Evolutionary conservation across 306 rosid genomes (phyloP), one percentile per base, ranked within the genome.

Genomic region (Morella rubra): DNA sequence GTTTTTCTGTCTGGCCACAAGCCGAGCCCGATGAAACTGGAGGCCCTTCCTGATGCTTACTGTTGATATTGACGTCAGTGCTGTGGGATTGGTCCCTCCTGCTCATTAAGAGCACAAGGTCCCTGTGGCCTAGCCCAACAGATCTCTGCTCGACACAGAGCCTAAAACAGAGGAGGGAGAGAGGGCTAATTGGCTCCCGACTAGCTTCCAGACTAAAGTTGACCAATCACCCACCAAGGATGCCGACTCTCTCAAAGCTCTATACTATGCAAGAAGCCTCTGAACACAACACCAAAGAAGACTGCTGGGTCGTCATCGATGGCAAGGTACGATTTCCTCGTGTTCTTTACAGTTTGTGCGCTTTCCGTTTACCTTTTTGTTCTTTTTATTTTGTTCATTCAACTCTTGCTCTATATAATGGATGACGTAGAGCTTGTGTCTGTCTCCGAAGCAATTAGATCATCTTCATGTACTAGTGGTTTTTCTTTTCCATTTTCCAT

Each of bases 271-370:
- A 84, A 84, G 98, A 93, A 77, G 86, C 85, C 59, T 83, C 96
- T 7, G 72, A 71, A 20, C 98, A 93, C 80, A 88, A 54, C 84
- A 66, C 93, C 81, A 87, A 85, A 73, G 91, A 87, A 16, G 97
- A 93, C 83, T 93, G 98, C 81, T 91, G 98, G 98, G 81, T 91
- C 65, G 84, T 93, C 78, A 76, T 93, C 74, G 82, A 90, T 15
- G 97, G 93, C 86, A 93, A 90, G 96, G 98, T 93, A 61, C 37
- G 37, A 32, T 3, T 32, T 32, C 37, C 37, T 32, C 37, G 0
- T 27, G 32, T 47, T 50, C 53, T 62, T 24, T 69, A 47, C 27
- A 73, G 68, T 12, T 76, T 53, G 40, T 22, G 16, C 3, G 37
- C 44, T 62, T 84, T 58, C 14, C 16, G 3, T 65, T 55, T 27